Evolutionary conservation across 2,329 filamentous ascomycete genomes (phyloP).

Genomic region (Onygena corvina): DNA sequence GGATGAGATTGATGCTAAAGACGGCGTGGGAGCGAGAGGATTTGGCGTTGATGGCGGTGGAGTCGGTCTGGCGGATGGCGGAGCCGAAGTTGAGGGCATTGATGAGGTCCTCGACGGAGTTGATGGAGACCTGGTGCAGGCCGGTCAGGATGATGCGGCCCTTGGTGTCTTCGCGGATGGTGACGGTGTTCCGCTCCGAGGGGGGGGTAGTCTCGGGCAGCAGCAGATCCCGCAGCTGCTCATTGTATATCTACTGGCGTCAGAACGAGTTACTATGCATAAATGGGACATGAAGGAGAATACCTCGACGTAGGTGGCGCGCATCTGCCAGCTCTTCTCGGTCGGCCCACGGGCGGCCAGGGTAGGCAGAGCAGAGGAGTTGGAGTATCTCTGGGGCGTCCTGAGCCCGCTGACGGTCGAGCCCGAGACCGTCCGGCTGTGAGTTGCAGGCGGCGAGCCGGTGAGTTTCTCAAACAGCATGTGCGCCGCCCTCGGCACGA

Average conservation of each 20-base stretch:
- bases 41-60: conserved; percentile 93
- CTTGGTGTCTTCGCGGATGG: conserved; percentile 85
- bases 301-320: conserved; percentile 76
- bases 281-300: conserved; percentile 2
- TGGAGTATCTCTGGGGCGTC: conserved; percentile 66
- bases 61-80: conserved; percentile 86
- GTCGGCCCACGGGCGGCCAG: conserved; percentile 32
- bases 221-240: conserved; percentile 81
- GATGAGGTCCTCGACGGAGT: conserved; percentile 82
- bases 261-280: no score
- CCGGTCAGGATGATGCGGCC: conserved; percentile 91
- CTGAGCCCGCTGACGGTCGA: conserved; percentile 53
- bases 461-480: conserved; percentile 65
- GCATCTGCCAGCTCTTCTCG: conserved; percentile 80
- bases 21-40: conserved; percentile 96
- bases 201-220: conserved; percentile 59
- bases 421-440: conserved; percentile 49
- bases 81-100: conserved; percentile 85
- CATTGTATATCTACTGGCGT: conserved; percentile 72
- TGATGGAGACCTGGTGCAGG: conserved; percentile 74
- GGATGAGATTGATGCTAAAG: conserved; percentile 81
- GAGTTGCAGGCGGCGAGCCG: conserved; percentile 25
- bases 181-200: conserved; percentile 65
- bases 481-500: conserved; percentile 83
- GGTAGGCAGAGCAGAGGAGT: conserved; percentile 33